phyloP scores from a whole-genome alignment of 305 asterid genomes.

The Caryopteris hybrid region DNA sequence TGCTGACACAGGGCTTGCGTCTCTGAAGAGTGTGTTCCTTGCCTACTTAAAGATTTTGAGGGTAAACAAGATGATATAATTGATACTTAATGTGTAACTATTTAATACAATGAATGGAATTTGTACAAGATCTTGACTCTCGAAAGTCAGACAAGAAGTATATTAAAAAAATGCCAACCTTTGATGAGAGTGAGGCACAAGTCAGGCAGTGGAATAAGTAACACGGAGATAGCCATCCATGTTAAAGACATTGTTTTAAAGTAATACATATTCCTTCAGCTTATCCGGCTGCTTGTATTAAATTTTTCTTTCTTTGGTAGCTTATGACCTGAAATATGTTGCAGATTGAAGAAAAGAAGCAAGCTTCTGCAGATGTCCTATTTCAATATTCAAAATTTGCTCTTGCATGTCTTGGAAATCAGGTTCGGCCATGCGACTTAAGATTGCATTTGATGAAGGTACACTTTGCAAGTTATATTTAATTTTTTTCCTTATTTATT shows the following conservation, averaged over 20 bases:
- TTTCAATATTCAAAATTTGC: conserved; percentile 81
- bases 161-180: background rate
- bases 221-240: background rate
- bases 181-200: background rate
- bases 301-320: background rate
- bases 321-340: conserved; percentile 11
- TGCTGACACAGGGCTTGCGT: background rate
- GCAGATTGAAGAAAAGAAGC: conserved; percentile 82
- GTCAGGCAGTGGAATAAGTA: background rate
- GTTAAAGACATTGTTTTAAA: background rate
- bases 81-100: background rate
- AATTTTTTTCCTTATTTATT: background rate
- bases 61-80: background rate
- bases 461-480: background rate
- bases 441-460: conserved; percentile 98
- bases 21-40: background rate
- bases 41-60: background rate
- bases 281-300: background rate
- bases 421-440: conserved; percentile 85
- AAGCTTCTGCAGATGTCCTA: conserved; percentile 94
- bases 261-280: background rate
- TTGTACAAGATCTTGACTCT: background rate
- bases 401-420: conserved; percentile 77
- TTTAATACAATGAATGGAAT: background rate
- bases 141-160: background rate